These are phyloP conservation scores for Vitis amurensis DNA, from an alignment of 164 flowering plant genomes.

Conservation along the genomic window DNA sequence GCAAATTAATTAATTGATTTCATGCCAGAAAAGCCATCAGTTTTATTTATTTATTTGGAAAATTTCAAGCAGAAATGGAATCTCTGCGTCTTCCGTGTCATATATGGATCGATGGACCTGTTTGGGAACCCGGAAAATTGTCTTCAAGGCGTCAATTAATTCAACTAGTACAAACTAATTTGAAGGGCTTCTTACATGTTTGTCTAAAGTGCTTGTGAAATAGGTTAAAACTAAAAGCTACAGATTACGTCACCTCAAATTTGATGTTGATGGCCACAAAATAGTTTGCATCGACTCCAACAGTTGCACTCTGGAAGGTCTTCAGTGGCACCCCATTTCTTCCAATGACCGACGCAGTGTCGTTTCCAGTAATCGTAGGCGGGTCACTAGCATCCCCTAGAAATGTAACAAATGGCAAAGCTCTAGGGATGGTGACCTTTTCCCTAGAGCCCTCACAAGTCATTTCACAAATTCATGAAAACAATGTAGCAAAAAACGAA, in stretches of 20 bases:
- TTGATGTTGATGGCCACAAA: constrained; percentile 64
- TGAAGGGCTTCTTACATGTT: neutral
- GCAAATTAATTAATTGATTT: no score
- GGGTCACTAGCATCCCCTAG: constrained; percentile 49
- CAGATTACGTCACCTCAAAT: constrained; percentile 54
- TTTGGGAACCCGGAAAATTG: no score
- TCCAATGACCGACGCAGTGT: constrained; percentile 50
- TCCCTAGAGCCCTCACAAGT: constrained; percentile 43
- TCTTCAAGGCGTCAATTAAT: no score
- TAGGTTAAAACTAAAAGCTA: neutral
- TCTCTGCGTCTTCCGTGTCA: no score
- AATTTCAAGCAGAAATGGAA: no score
- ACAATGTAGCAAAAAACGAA: no score
- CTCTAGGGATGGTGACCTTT: constrained; percentile 47
- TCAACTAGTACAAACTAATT: no score
- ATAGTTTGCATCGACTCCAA: constrained; percentile 60
- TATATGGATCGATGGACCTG: no score
- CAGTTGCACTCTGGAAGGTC: constrained; percentile 68
- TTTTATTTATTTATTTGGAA: no score
- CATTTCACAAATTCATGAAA: no score
- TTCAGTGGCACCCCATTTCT: constrained; percentile 42
- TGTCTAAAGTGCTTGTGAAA: neutral
- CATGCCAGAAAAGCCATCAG: no score
- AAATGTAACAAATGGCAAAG: constrained; percentile 55
- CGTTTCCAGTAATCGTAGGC: constrained; percentile 68